Conservation (phyloP, 1,284 basidiomycete species). For the Naganishia liquefaciens region DNA sequence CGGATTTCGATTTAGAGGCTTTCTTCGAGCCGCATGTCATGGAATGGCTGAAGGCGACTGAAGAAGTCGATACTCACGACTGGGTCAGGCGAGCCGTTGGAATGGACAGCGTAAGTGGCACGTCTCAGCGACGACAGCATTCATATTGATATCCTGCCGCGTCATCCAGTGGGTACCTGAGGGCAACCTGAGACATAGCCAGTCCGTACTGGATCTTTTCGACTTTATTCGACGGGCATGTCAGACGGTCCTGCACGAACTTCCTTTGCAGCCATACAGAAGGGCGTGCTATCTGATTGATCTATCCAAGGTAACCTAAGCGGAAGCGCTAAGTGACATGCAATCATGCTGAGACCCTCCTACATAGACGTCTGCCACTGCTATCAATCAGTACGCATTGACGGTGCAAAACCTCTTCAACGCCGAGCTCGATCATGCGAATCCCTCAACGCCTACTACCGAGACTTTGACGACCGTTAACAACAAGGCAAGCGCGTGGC, state of each 20-base stretch:
- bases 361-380: conserved; percentile 44
- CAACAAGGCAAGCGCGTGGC: conserved; percentile 51
- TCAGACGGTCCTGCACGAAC: conserved; percentile 44
- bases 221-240: conserved; percentile 49
- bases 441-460: conserved; percentile 39
- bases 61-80: conserved; percentile 47
- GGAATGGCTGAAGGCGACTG: conserved; percentile 51
- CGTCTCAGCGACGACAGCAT: background rate
- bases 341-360: background rate
- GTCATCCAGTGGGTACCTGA: conserved; percentile 48
- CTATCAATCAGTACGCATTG: conserved; percentile 48
- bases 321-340: background rate
- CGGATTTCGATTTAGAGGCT: conserved; percentile 49
- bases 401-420: conserved; percentile 48
- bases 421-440: conserved; percentile 43
- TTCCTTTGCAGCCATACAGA: conserved; percentile 50
- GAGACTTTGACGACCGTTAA: conserved; percentile 35
- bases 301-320: conserved; percentile 49
- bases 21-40: conserved; percentile 54
- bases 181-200: conserved; percentile 46
- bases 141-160: background rate
- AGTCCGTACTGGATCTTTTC: conserved; percentile 53
- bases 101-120: conserved; percentile 47
- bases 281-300: conserved; percentile 53
- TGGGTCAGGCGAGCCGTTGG: conserved; percentile 52